Evolutionary conservation across 768 basidiomycete species (phyloP).

Genomic region (Termitomyces sp.): DNA sequence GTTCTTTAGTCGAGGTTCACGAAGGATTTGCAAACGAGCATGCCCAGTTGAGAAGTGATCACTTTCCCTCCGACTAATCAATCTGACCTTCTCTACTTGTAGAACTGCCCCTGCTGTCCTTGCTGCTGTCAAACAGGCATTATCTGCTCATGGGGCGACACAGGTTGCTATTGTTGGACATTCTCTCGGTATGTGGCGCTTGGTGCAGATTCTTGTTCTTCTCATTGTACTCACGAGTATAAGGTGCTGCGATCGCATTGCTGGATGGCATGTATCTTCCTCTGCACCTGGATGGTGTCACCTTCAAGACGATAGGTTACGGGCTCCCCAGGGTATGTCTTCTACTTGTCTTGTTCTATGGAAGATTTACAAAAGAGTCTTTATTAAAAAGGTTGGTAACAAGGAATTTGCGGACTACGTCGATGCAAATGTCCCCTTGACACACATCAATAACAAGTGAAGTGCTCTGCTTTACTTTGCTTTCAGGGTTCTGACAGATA

Average conservation of each 20-base stretch:
- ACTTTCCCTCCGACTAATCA: neutral
- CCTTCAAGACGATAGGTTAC: constrained; percentile 31
- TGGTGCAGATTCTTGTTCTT: neutral
- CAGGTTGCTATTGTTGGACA: constrained; percentile 42
- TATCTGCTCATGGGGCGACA: constrained; percentile 27
- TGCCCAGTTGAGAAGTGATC: constrained; percentile 24
- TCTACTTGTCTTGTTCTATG: constrained; percentile 18
- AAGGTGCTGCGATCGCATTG: constrained; percentile 48
- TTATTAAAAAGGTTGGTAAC: constrained; percentile 40
- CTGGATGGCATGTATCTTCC: constrained; percentile 53
- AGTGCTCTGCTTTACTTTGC: neutral
- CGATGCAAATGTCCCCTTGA: constrained; percentile 41
- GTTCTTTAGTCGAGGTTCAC: constrained; percentile 36
- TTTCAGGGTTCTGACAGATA: neutral
- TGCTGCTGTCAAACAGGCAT: constrained; percentile 31
- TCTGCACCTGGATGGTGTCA: constrained; percentile 36
- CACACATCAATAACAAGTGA: constrained; percentile 57
- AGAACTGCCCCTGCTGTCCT: constrained; percentile 38
- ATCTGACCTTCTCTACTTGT: neutral
- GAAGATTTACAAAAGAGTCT: too few relatives aligned
- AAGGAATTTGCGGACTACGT: constrained; percentile 58
- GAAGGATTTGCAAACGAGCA: constrained; percentile 39
- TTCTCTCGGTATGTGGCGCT: constrained; percentile 27
- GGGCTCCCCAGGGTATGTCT: constrained; percentile 37
- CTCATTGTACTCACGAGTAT: neutral